Conservation (phyloP, 331 rosid genomes). For the Stylosanthes scabra region DNA sequence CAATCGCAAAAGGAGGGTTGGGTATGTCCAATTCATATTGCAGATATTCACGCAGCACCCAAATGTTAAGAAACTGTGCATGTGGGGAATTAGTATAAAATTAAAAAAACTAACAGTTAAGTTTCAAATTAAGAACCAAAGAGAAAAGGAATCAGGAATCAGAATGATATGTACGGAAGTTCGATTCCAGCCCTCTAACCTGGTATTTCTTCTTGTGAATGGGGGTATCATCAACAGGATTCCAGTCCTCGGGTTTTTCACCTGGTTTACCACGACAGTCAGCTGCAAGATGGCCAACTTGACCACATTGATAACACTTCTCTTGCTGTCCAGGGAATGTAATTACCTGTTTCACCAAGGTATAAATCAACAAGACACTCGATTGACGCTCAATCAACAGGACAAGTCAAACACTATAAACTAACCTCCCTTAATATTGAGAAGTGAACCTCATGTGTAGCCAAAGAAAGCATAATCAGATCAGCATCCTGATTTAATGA, state of each 20-base stretch:
- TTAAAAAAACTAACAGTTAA: constrained; percentile 7
- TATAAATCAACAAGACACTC: constrained; percentile 41
- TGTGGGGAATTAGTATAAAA: constrained; percentile 34
- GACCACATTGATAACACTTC: constrained; percentile 87
- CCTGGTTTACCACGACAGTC: constrained; percentile 82
- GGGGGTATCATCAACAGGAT: constrained; percentile 77
- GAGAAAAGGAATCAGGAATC: constrained; percentile 1
- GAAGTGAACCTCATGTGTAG: constrained; percentile 96
- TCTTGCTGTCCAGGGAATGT: constrained; percentile 92
- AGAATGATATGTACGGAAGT: constrained; percentile 18
- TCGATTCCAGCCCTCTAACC: constrained; percentile 54
- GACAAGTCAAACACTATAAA: constrained; percentile 37
- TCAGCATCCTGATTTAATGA: constrained; percentile 86
- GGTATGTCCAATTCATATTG: constrained; percentile 80
- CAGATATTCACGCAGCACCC: constrained; percentile 94
- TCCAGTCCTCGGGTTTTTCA: constrained; percentile 60
- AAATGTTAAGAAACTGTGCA: constrained; percentile 79
- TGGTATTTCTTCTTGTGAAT: constrained; percentile 95
- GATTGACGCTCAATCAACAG: constrained; percentile 38
- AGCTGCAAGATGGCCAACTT: constrained; percentile 94
- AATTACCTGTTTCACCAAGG: constrained; percentile 67
- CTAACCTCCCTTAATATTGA: constrained; percentile 97
- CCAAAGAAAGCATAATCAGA: constrained; percentile 91
- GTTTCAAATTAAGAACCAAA: not conserved
- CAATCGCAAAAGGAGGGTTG: constrained; percentile 75